phyloP scores from a whole-genome alignment of 768 basidiomycete genomes.

The Leccinum barrowsii region DNA sequence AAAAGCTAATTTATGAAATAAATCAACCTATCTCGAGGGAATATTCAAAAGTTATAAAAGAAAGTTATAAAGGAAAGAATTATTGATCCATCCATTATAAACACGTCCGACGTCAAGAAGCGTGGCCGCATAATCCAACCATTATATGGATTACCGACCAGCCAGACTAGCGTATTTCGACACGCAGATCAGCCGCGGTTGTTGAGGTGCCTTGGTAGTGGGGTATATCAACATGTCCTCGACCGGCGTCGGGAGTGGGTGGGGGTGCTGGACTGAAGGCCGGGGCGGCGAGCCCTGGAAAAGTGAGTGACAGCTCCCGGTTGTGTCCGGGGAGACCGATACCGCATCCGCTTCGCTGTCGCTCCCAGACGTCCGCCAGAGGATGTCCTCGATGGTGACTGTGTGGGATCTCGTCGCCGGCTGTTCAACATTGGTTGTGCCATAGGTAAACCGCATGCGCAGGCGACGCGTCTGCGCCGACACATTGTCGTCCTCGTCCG shows the following conservation, averaged over 20 bases:
- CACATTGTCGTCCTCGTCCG: constrained; percentile 50
- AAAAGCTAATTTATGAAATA: constrained; percentile 25
- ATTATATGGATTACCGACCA: constrained; percentile 21
- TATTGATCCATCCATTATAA: constrained; percentile 1
- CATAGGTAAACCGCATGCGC: constrained; percentile 35
- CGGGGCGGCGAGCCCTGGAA: constrained; percentile 14
- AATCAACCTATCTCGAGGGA: constrained; percentile 10
- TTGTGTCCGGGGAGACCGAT: constrained; percentile 20
- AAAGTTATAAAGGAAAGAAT: neutral
- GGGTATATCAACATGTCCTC: constrained; percentile 43
- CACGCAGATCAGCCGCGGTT: constrained; percentile 15
- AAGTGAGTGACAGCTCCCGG: constrained; percentile 15
- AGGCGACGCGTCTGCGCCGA: constrained; percentile 52
- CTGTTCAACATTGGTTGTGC: constrained; percentile 19
- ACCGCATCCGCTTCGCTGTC: constrained; percentile 18
- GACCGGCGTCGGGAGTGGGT: constrained; percentile 58
- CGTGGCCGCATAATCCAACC: neutral
- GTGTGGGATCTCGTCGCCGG: constrained; percentile 29
- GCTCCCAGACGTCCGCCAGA: constrained; percentile 24
- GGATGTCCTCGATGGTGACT: constrained; percentile 24
- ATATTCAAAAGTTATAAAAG: neutral
- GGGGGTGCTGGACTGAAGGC: constrained; percentile 21
- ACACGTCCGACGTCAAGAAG: neutral
- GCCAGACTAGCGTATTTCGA: constrained; percentile 31
- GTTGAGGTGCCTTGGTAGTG: constrained; percentile 6